Conservation (phyloP, 2,329 filamentous ascomycete species). For the Cordyceps tenuipes region DNA sequence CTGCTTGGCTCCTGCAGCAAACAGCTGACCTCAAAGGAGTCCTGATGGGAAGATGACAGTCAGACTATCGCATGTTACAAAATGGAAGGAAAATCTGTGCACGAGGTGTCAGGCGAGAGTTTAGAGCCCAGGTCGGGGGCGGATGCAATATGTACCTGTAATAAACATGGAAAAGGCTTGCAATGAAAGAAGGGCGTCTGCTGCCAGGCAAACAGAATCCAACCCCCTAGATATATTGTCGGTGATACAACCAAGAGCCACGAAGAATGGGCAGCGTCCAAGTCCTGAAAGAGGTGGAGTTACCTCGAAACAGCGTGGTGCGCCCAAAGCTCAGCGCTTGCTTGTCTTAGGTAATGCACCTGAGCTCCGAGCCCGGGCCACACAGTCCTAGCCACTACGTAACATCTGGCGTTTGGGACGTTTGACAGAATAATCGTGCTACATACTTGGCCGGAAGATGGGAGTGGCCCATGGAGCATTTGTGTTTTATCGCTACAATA, state of each 20-base stretch:
- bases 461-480: background rate
- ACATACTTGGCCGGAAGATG: background rate
- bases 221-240: slow-evolving; percentile 14
- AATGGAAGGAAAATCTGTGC: slow-evolving; percentile 18
- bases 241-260: slow-evolving; percentile 10
- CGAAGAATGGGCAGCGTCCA: slow-evolving; percentile 5
- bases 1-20: slow-evolving; percentile 61
- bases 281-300: slow-evolving; percentile 7
- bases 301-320: slow-evolving; percentile 7
- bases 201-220: slow-evolving; percentile 28
- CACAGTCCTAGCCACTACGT: background rate
- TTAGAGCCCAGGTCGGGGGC: background rate
- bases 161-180: slow-evolving; percentile 19
- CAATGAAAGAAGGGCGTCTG: slow-evolving; percentile 28
- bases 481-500: background rate
- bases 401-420: slow-evolving; percentile 2
- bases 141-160: slow-evolving; percentile 19
- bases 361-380: background rate
- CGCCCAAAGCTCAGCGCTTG: slow-evolving; percentile 7
- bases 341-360: slow-evolving; percentile 12
- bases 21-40: slow-evolving; percentile 77
- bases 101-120: slow-evolving; percentile 16
- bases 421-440: background rate
- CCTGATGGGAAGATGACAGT: slow-evolving; percentile 23
- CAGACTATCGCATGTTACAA: slow-evolving; percentile 26